Evolutionary conservation across 768 basidiomycete genomes (phyloP).

Genomic region (Boletus bicolor): DNA sequence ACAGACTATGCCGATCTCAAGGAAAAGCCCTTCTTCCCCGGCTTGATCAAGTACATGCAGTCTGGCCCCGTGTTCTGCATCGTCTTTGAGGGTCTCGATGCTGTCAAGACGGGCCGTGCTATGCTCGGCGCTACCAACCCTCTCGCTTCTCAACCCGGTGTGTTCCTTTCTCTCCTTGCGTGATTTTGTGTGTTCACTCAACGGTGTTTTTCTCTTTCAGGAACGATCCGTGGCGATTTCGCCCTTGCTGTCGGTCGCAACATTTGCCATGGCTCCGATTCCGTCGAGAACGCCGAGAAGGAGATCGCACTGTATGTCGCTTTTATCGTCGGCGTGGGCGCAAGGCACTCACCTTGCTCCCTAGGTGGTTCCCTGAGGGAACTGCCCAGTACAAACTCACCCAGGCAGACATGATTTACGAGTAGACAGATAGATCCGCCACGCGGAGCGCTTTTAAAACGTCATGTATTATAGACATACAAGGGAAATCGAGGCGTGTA

Average conservation of each 20-base stretch:
- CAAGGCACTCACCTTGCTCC: constrained; percentile 5
- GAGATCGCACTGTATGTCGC: constrained; percentile 83
- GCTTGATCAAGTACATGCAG: constrained; percentile 94
- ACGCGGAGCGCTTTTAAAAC: background rate
- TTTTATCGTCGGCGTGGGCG: background rate
- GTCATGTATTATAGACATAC: constrained; percentile 21
- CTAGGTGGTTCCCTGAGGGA: constrained; percentile 92
- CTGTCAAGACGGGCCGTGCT: constrained; percentile 90
- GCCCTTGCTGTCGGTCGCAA: constrained; percentile 93
- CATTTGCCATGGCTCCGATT: constrained; percentile 89
- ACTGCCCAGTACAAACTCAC: constrained; percentile 65
- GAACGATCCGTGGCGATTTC: constrained; percentile 95
- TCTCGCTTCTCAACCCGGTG: constrained; percentile 80
- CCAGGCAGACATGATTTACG: constrained; percentile 73
- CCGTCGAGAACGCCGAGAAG: constrained; percentile 87
- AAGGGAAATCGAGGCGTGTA: background rate
- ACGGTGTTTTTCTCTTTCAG: constrained; percentile 34
- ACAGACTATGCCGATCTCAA: constrained; percentile 92
- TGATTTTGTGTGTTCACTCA: constrained; percentile 3
- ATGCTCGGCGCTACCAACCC: constrained; percentile 99
- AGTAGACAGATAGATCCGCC: constrained; percentile 42
- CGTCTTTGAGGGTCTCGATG: constrained; percentile 94
- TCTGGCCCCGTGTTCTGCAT: constrained; percentile 93
- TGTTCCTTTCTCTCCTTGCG: constrained; percentile 22
- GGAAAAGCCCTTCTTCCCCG: constrained; percentile 94